A percentile compares a stretch with the other conserved stretches of the same genome.
Evolutionary conservation across 352 stramenopile species (phyloP).

Genomic region (Phytophthora colocasiae): DNA sequence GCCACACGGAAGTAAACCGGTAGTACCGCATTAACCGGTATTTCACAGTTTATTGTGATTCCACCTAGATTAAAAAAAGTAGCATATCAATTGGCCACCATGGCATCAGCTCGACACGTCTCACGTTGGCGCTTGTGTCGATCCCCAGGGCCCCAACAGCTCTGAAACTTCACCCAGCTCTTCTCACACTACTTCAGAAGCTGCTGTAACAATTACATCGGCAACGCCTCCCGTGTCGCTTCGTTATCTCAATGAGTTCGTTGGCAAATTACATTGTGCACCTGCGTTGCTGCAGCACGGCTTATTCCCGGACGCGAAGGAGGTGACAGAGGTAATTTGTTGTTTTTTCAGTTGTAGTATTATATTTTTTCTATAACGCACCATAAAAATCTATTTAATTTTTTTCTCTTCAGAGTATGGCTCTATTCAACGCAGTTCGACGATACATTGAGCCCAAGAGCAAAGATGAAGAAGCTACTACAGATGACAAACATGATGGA

Average conservation of each 20-base stretch:
- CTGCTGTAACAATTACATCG: constrained; percentile 8
- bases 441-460: constrained; percentile 59
- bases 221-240: constrained; percentile 52
- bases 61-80: too few relatives aligned
- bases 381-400: too few relatives aligned
- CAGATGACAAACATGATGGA: constrained; percentile 51
- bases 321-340: constrained; percentile 74
- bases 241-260: constrained; percentile 88
- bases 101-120: constrained; percentile 30
- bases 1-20: constrained; percentile 39
- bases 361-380: neutral
- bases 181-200: neutral
- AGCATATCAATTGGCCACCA: constrained; percentile 14
- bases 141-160: neutral
- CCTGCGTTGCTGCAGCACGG: constrained; percentile 70
- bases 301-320: constrained; percentile 84
- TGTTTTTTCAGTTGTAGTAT: neutral
- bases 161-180: constrained; percentile 19
- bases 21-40: too few relatives aligned
- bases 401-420: constrained; percentile 69
- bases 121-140: constrained; percentile 43
- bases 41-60: neutral
- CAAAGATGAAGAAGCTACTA: constrained; percentile 8
- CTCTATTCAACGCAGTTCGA: constrained; percentile 82
- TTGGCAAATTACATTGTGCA: constrained; percentile 80